Base-by-base conservation (phyloP, 345 rosid genomes). In the Theobroma cacao region DNA sequence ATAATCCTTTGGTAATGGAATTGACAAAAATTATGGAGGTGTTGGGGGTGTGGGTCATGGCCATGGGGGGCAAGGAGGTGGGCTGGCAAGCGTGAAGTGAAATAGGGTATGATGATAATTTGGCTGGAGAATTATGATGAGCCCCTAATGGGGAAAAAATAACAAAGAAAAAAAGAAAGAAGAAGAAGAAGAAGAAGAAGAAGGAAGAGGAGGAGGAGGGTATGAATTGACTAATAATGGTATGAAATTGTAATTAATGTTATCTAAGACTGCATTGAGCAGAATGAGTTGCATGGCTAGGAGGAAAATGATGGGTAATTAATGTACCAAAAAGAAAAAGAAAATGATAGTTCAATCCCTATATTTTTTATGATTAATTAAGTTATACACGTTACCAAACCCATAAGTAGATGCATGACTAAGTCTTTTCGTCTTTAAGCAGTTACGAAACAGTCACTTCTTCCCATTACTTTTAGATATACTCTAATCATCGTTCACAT, bases 51-150 rank as follows among this genome's bases (percentile, higher is more conserved):
- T 69, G 38, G 58, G 71, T n/a, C 71, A 64, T 48, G 45, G 41
- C n/a, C n/a, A n/a, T n/a, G n/a, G n/a, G n/a, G 65, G 9, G 67
- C 41, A 62, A 30, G 26, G 31, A 17, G 71, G 22, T 67, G 26
- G 59, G 59, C 74, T 48, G 59, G 74, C 74, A 70, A 5, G 74
- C 59, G 74, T 48, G 41, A 48, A 31, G 24, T 48, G 74, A 47
- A 70, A 70, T 70, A 47, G 41, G 58, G 8, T 69, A 11, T 47
- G 24, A 69, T 69, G 15, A 70, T 47, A 47, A 20, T 47, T 14
- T 69, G 20, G 48, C 17, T 5, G 47, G 47, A 20, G 48, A 65
- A 65, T 65, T 28, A 69, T 69, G 38, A 45, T 28, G 56, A 26
- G 56, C 22, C 33, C 38, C 55, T 26, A 69, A 7, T 24, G 36